Evolutionary conservation across 805 yeast genomes (phyloP).

Genomic region (Lipomyces yamanashiensis): DNA sequence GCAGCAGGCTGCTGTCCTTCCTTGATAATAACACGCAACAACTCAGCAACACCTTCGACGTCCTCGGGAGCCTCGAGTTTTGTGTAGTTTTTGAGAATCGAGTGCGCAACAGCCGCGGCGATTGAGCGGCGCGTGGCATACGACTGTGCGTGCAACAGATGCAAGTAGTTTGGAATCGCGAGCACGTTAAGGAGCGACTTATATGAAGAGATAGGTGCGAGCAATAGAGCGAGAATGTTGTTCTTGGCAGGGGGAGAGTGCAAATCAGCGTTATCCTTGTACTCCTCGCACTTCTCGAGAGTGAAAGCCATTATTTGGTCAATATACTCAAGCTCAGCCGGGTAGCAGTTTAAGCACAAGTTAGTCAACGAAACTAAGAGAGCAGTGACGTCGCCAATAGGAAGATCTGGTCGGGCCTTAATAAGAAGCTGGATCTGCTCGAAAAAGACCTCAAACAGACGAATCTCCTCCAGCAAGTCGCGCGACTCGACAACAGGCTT

Average conservation of each 20-base stretch:
- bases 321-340: slow-evolving; percentile 62
- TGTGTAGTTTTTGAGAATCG: slow-evolving; percentile 52
- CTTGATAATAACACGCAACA: slow-evolving; percentile 60
- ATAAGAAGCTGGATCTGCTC: slow-evolving; percentile 61
- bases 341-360: slow-evolving; percentile 69
- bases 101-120: slow-evolving; percentile 64
- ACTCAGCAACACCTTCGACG: slow-evolving; percentile 63
- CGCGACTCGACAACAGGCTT: slow-evolving; percentile 23
- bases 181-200: slow-evolving; percentile 44
- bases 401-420: slow-evolving; percentile 64
- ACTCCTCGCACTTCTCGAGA: slow-evolving; percentile 44
- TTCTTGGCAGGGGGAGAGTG: slow-evolving; percentile 41
- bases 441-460: slow-evolving; percentile 70
- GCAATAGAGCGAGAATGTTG: slow-evolving; percentile 44
- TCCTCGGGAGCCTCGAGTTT: slow-evolving; percentile 53
- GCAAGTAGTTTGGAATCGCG: slow-evolving; percentile 54
- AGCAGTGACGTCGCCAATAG: slow-evolving; percentile 66
- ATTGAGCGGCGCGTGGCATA: slow-evolving; percentile 58
- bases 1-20: slow-evolving; percentile 40
- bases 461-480: slow-evolving; percentile 39
- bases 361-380: slow-evolving; percentile 69
- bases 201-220: slow-evolving; percentile 44
- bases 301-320: slow-evolving; percentile 61
- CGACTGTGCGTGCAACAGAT: slow-evolving; percentile 60
- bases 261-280: slow-evolving; percentile 34